phyloP scores from a whole-genome alignment of 306 rosid species.

The Dryas drummondii region DNA sequence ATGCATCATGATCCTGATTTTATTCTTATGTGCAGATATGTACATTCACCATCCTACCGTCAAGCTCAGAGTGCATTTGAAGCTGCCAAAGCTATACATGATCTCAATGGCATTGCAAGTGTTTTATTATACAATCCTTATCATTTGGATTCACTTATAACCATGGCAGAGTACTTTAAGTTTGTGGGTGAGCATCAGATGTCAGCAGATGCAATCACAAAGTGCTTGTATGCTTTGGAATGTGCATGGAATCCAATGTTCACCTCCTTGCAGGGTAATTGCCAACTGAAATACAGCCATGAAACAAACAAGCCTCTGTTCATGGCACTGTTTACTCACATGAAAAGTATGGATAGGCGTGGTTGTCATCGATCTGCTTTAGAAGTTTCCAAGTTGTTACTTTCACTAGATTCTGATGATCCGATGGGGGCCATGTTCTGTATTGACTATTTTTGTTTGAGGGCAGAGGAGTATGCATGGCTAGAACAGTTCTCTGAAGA shows the following conservation, averaged over 20 bases:
- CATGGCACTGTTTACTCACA: slow-evolving; percentile 72
- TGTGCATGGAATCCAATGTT: slow-evolving; percentile 95
- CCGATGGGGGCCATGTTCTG: slow-evolving; percentile 93
- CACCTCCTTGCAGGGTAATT: slow-evolving; percentile 81
- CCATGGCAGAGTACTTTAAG: slow-evolving; percentile 89
- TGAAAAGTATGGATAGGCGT: slow-evolving; percentile 87
- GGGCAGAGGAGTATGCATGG: slow-evolving; percentile 95
- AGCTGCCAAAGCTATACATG: slow-evolving; percentile 83
- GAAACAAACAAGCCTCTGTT: slow-evolving; percentile 75
- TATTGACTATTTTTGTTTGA: slow-evolving; percentile 78
- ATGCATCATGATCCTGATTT: slow-evolving; percentile 15
- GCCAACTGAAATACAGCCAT: slow-evolving; percentile 77
- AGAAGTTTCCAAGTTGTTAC: slow-evolving; percentile 89
- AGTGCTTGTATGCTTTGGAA: slow-evolving; percentile 83
- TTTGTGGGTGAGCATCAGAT: slow-evolving; percentile 88
- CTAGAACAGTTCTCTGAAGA: slow-evolving; percentile 80
- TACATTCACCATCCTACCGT: slow-evolving; percentile 53
- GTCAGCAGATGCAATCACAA: slow-evolving; percentile 81
- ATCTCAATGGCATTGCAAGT: slow-evolving; percentile 68
- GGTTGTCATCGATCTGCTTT: slow-evolving; percentile 98
- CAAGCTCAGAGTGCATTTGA: slow-evolving; percentile 79
- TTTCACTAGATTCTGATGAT: slow-evolving; percentile 86
- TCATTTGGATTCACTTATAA: slow-evolving; percentile 77
- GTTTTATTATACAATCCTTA: slow-evolving; percentile 67
- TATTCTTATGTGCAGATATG: slow-evolving; percentile 60